Evolutionary conservation across 23 red algal genomes (phyloP), one percentile per base, ranked within the genome.

Genomic region (Gracilariopsis chorda): DNA sequence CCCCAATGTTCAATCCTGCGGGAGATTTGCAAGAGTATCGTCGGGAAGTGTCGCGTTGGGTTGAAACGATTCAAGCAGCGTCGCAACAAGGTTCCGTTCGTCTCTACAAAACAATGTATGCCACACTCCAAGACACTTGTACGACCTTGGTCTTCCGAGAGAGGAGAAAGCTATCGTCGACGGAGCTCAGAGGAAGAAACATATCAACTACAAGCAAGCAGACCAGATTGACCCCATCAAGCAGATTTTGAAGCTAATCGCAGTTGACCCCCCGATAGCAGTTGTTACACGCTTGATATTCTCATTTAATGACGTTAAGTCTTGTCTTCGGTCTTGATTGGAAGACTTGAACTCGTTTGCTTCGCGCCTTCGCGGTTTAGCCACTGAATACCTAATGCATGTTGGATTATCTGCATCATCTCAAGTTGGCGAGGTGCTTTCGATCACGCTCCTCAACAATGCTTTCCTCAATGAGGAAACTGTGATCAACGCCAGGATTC

Each of bases 51-150:
- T 52, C 78, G 35, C 56, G 78, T 4, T 83, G 78, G 78, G 78
- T 62, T 3, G 23, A 83, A 30, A 60, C 41, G 2, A 83, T 83
- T 43, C 30, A 83, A 64, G 29, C 55, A 20, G 32, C 78, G 4
- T 25, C 78, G 20, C 25, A 62, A 37, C 28, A 47, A 16, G 55
- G 55, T 21, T 36, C 78, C 4, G 36, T 63, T 27, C 36, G 28
- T 12, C 6, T 64, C 10, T 83, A 83, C 36, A 63, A 60, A 45
- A 83, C 78, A 17, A 43, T 83, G 6, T 83, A 34, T 65, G 78
- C 55, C 1, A 83, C 49, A 17, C 30, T 83, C 10, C 25, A 6
- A 10, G 55, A 19, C n/a, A 58, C 29, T 46, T 47, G 4, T 58
- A 60, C 11, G 28, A 40, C 44, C 9, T 28, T 8, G 29, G 51